Conservation (phyloP, 306 rosid species). For the Begonia masoniana region DNA sequence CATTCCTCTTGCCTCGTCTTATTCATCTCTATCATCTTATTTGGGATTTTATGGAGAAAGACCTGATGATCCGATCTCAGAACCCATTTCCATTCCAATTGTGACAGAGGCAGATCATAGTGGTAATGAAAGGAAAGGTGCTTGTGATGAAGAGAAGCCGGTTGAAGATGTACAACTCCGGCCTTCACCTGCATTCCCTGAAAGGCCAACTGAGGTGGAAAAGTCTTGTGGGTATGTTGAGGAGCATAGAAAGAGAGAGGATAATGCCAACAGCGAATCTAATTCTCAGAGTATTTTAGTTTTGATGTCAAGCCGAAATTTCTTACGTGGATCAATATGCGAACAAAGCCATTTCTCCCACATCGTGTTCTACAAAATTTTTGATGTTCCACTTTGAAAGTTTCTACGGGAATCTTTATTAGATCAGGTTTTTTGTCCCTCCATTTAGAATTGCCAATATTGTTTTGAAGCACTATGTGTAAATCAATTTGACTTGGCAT, state of each 20-base stretch:
- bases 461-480: neutral
- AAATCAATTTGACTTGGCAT: too few relatives aligned
- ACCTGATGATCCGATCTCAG: conserved; percentile 16
- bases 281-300: conserved; percentile 95
- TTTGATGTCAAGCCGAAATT: conserved; percentile 82
- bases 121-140: conserved; percentile 28
- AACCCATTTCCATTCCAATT: conserved; percentile 28
- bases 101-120: conserved; percentile 30
- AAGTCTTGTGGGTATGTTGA: conserved; percentile 19
- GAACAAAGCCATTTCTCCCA: conserved; percentile 85
- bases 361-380: conserved; percentile 87
- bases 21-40: conserved; percentile 62
- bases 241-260: conserved; percentile 30
- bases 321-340: conserved; percentile 59
- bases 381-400: conserved; percentile 87
- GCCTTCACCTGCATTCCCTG: conserved; percentile 23
- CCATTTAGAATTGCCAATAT: neutral
- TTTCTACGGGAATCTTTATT: conserved; percentile 74
- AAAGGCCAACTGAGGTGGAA: conserved; percentile 24
- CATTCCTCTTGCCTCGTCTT: conserved; percentile 53
- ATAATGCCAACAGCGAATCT: conserved; percentile 35
- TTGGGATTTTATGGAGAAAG: conserved; percentile 47
- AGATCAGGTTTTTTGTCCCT: conserved; percentile 45
- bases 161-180: conserved; percentile 24
- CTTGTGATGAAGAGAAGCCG: conserved; percentile 43